Evolutionary conservation across 2,329 filamentous ascomycete genomes (phyloP).

Genomic region (Hypoxylon sp.): DNA sequence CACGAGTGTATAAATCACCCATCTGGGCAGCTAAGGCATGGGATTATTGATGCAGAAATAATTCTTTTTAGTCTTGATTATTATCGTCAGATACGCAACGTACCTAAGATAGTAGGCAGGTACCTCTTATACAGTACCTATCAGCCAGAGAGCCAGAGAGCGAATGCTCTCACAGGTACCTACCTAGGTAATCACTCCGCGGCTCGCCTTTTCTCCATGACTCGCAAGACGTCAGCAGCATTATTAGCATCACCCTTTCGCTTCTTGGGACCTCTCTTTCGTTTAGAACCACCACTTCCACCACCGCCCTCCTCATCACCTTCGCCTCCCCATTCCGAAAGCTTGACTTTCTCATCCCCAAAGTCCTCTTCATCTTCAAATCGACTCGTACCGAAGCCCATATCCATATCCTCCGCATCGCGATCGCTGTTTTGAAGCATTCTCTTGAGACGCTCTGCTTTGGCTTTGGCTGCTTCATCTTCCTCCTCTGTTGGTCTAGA

Average conservation of each 20-base stretch:
- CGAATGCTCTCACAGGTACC: no score
- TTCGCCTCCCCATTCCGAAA: slow-evolving; percentile 69
- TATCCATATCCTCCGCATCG: slow-evolving; percentile 89
- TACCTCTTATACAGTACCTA: no score
- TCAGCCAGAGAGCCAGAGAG: no score
- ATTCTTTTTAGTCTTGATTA: slow-evolving; percentile 5
- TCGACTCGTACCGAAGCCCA: slow-evolving; percentile 90
- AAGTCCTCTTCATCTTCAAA: slow-evolving; percentile 89
- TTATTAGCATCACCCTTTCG: slow-evolving; percentile 81
- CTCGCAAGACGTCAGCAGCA: slow-evolving; percentile 80
- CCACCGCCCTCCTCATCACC: slow-evolving; percentile 60
- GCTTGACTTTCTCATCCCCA: slow-evolving; percentile 71
- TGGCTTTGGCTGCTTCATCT: slow-evolving; percentile 59
- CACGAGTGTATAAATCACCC: not conserved
- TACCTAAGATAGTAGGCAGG: no score
- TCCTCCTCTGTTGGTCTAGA: slow-evolving; percentile 51
- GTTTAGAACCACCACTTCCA: slow-evolving; percentile 59
- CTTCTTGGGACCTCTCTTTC: slow-evolving; percentile 78
- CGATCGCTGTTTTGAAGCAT: slow-evolving; percentile 79
- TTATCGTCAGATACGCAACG: no score
- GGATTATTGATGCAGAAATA: not conserved
- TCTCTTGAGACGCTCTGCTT: slow-evolving; percentile 74
- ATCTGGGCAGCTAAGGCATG: not conserved
- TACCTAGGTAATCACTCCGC: slow-evolving; percentile 42
- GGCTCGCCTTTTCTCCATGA: slow-evolving; percentile 70